phyloP scores from a whole-genome alignment of 148 eudicot genomes.

The Selenicereus undatus region DNA sequence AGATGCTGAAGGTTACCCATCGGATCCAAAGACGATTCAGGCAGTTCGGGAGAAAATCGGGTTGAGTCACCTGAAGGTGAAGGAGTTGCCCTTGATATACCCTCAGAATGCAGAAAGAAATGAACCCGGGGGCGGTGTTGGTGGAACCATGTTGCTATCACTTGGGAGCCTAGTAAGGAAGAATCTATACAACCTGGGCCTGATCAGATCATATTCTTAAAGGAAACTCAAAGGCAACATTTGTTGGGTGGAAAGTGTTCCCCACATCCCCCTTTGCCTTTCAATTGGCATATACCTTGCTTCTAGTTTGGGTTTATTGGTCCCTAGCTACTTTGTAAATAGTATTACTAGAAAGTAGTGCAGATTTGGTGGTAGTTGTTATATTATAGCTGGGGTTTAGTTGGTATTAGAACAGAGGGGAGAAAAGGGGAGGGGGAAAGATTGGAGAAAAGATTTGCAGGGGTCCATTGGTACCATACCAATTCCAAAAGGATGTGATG shows the following conservation, averaged over 20 bases:
- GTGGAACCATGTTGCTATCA: conserved; percentile 76
- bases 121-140: conserved; percentile 34
- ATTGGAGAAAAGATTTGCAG: conserved; percentile 9
- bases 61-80: conserved; percentile 47
- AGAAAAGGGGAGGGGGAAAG: conserved; percentile 16
- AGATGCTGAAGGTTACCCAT: conserved; percentile 56
- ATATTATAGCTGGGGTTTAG: conserved; percentile 25
- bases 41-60: conserved; percentile 61
- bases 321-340: conserved; percentile 28
- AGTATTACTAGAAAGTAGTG: conserved; percentile 2
- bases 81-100: conserved; percentile 62
- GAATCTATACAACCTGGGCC: conserved; percentile 79
- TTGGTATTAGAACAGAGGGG: conserved; percentile 14
- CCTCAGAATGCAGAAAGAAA: conserved; percentile 42
- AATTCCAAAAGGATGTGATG: conserved; percentile 27
- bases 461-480: conserved; percentile 13
- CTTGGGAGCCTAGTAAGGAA: conserved; percentile 75
- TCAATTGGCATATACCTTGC: conserved; percentile 36
- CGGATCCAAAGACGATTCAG: conserved; percentile 59
- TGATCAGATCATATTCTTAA: conserved; percentile 74
- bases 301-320: conserved; percentile 30
- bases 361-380: conserved; percentile 37
- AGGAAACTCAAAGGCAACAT: conserved; percentile 23
- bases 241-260: conserved; percentile 15
- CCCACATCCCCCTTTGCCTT: neutral